Base-by-base conservation (phyloP, 2,329 filamentous ascomycete species). In the Lachnellula cervina region DNA sequence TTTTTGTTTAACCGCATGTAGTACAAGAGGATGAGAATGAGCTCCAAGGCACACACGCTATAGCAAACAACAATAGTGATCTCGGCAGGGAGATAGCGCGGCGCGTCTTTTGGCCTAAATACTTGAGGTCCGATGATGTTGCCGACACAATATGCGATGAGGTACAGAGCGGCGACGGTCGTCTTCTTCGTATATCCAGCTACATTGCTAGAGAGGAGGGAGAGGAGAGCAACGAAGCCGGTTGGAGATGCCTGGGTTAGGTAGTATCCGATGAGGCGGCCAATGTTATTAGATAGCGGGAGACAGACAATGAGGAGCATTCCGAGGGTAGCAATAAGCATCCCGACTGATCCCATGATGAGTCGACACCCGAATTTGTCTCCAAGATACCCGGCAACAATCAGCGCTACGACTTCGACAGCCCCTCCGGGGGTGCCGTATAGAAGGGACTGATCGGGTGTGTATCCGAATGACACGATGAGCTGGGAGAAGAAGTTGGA, bases 401-500 rank as follows among this genome's bases (percentile, higher is more conserved):
- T 59, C 4, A 69, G 57, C 21, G 55, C 48, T 16, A 69, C 59
- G 17, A 69, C 60, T 59, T 67, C 64, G 7, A 67, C 59, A 6
- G 59, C 65, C 16, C 68, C 68, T 4, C 62, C 64, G 1, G 67
- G 67, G 2, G 66, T 68, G 16, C 64, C 65, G 9, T 66, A 64
- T 4, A 69, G 59, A 13, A 69, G 57, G 7, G 67, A 68, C 46
- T 69, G 49, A 19, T 69, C 64, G 1, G 66, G 51, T 13, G 63
- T 68, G 56, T 68, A 70, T 7, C 68, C 68, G 46, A 70, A 69
- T 9, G 79, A 79, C 54, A 81, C 67, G 60, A 84, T 83, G 49
- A 84, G 80, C 49, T 83, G 71, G 0, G 80, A 82, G 50, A 79
- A 79, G 59, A 83, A 84, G 55, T 81, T 83, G 0, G 74, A 76